These are phyloP conservation scores for Penicillium crystallinum DNA, from an alignment of 495 filamentous ascomycete genomes.

Conservation along the genomic window DNA sequence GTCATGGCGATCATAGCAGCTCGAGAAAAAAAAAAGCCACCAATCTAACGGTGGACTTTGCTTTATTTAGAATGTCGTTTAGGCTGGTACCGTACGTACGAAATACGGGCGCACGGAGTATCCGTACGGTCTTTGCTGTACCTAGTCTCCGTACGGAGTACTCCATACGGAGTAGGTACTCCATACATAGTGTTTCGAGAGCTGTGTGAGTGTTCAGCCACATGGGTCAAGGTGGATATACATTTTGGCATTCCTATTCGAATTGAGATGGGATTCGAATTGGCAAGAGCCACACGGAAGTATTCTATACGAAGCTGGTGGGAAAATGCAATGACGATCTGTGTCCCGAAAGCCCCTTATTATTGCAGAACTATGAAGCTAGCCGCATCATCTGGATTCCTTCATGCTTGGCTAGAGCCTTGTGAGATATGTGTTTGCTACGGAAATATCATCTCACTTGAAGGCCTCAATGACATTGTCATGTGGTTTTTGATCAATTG, in stretches of 20 bases:
- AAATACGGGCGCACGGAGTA: not conserved
- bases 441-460: too few species aligned
- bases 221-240: not conserved
- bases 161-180: too few species aligned
- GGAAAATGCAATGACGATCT: not conserved
- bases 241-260: not conserved
- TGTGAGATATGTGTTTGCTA: not conserved
- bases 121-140: too few species aligned
- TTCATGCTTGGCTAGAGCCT: not conserved
- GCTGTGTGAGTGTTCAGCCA: not conserved
- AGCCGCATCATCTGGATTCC: not conserved
- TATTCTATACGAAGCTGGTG: not conserved
- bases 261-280: not conserved
- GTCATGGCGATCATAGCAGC: constrained; percentile 11
- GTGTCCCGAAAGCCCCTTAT: not conserved
- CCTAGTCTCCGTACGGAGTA: too few species aligned
- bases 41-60: constrained; percentile 5
- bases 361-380: not conserved
- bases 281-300: not conserved
- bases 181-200: not conserved
- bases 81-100: not conserved
- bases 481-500: not conserved
- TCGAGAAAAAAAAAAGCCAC: constrained; percentile 6
- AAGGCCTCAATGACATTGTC: too few species aligned
- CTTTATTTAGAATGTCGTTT: not conserved